Base-by-base conservation (phyloP, 305 asterid genomes). In the Fraxinus greggii region DNA sequence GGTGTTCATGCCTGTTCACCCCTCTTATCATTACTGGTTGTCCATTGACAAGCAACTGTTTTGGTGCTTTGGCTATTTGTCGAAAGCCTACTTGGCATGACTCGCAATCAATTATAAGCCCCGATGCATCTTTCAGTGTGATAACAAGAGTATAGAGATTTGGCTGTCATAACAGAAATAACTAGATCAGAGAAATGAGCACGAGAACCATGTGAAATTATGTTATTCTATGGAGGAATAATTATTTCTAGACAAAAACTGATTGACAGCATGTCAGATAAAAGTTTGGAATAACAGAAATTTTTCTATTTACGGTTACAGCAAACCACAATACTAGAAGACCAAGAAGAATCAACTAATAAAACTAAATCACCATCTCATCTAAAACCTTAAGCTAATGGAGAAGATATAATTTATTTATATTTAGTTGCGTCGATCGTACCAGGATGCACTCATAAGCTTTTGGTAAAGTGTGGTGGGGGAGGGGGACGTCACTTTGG, bases 1-100 rank as follows among this genome's bases (percentile, higher is more conserved):
- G 99, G 88, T 94, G 98, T 84, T 94, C 99, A 80, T 96, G 99
- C 89, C 98, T 89, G 88, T 96, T 96, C 86, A 96, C 99, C 28
- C 99, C 99, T 90, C 95, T 89, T 85, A 96, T 90, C 89, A 94
- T 87, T 83, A 96, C 98, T n/a, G 99, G 94, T 78, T 89, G 93
- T 76, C 98, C 98, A 84, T 96, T 96, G 40, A 96, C 97, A 51
- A 96, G 97, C 83, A 96, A 88, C 88, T 94, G 97, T 83, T 96
- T 96, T 67, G 97, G 91, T 83, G 97, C 97, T 86, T 89, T 93
- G 61, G 93, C 72, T 90, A 94, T 91, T 88, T 92, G 86, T 21
- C 98, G 90, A 79, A 96, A 86, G 65, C 99, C 99, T 81, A 96
- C 92, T 90, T 92, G 99, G 90, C 95, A 92, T 78, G 99, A 96